Base-by-base conservation (phyloP, 768 basidiomycete genomes). In the Gloeophyllum trabeum region DNA sequence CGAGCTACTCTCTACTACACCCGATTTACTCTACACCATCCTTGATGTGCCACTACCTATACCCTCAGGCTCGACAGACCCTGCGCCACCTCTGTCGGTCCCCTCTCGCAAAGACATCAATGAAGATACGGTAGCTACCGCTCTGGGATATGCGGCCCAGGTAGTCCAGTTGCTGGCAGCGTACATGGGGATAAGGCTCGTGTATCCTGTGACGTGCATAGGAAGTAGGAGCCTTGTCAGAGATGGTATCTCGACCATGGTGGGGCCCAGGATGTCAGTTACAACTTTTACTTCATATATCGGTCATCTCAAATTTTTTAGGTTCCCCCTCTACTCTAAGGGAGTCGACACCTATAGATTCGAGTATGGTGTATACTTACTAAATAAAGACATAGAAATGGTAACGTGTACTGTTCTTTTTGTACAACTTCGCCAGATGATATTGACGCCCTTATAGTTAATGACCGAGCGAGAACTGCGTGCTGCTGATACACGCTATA, bases 321-420 rank as follows among this genome's bases (percentile, higher is more conserved):
- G 93, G 73, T 99, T 98, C 59, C 96, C 96, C 14, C 64, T 99
- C 23, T 99, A 90, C 60, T 81, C 88, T 1, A 87, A 77, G 62
- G 92, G 93, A 4, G 93, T 97, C 44, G 96, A 98, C 57, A 85
- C 83, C 34, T 98, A 97, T 62, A 74, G 96, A 20, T 99, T 94
- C 54, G 94, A 98, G 60, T 99, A 98, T 64, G 96, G 81, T 3
- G 94, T 98, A 3, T 98, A 92, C 60, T 62, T 99, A 32, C 68
- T 98, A 24, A 99, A 99, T 66, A 99, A 98, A 61, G 73, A 99
- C 60, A 92, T 99, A 49, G 94, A 99, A 64, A 70, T 92, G 75
- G 92, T 93, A 49, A 46, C 71, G 48, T 32, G 22, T 35, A 40
- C 35, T 39, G 30, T 32, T 22, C 12, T 25, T 24, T 34, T 50